Evolutionary conservation across 1,284 basidiomycete genomes (phyloP), one percentile per base, ranked within the genome.

Genomic region (Wallemia hederae): DNA sequence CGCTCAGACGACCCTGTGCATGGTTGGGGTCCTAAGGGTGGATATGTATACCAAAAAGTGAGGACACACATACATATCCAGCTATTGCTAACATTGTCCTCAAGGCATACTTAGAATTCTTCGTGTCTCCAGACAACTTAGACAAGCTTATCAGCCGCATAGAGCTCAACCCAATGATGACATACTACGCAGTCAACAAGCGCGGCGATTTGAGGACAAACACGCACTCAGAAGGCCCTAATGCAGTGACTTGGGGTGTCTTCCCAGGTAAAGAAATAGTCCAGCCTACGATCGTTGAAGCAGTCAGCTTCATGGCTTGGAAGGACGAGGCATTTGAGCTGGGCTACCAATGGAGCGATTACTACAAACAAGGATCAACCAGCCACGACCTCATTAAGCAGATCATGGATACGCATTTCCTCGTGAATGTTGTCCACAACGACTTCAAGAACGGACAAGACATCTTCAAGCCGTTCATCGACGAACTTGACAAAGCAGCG

Each of bases 261-360:
- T 99, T 97, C 78, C 92, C 94, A n/a, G 88, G 87, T 55, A 91
- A 94, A 71, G 94, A 98, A 75, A 89, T 98, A 67, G 76, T 94
- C 59, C 94, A 98, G 70, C 92, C 92, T 27, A 99, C 94, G 24
- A 92, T 98, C 65, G 94, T 99, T 29, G 94, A 99, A 70, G 83
- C 85, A 27, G 81, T 89, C 64, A 92, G 88, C 67, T 96, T 96
- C 77, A 84, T 91, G 78, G 89, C 89, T 11, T 94, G 89, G 89
- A 94, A 92, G 87, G 88, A 94, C 49, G 94, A 98, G 70, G 92
- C 90, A 0, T 98, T 96, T 68, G 83, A 81, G 9, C 92, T 94
- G 64, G 98, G 92, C 92, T 76, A 78, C 1, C 85, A 92, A 65
- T 99, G 94, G 92, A 82, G 86, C 22, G 78, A 81, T 24, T 80